phyloP scores from a whole-genome alignment of 257 asterid species.

The Nicotiana attenuata region DNA sequence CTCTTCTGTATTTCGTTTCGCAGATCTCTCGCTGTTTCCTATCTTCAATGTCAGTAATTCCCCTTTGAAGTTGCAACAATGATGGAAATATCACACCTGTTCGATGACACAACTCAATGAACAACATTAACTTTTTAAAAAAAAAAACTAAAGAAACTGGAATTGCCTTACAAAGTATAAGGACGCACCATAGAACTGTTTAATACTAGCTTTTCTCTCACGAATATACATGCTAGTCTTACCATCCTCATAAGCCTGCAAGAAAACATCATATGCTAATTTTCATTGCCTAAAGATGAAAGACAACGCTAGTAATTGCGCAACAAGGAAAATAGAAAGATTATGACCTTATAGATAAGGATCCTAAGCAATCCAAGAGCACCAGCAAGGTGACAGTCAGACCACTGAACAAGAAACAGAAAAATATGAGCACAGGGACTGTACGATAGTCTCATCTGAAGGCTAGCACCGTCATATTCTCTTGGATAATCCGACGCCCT shows the following conservation, averaged over 20 bases:
- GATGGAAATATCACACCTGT: slow-evolving; percentile 94
- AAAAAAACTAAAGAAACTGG: neutral
- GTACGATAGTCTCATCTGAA: slow-evolving; percentile 94
- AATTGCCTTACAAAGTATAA: neutral
- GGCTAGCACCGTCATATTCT: slow-evolving; percentile 70
- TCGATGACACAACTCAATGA: neutral
- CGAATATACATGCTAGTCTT: slow-evolving; percentile 67
- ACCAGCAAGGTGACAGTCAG: slow-evolving; percentile 88
- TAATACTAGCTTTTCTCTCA: slow-evolving; percentile 76
- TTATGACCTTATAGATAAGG: slow-evolving; percentile 66
- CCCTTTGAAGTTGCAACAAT: slow-evolving; percentile 69
- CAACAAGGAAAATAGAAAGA: neutral
- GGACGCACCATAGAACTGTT: slow-evolving; percentile 80
- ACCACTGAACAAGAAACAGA: slow-evolving; percentile 86
- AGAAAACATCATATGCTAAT: slow-evolving; percentile 18
- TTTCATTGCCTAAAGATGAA: neutral
- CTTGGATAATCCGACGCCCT: slow-evolving; percentile 83
- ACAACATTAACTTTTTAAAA: neutral
- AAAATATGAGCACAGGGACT: slow-evolving; percentile 87
- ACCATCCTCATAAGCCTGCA: slow-evolving; percentile 85
- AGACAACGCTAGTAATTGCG: neutral
- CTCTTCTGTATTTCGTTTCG: slow-evolving; percentile 45
- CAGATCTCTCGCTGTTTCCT: slow-evolving; percentile 74
- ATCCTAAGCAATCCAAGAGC: slow-evolving; percentile 79
- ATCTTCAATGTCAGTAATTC: slow-evolving; percentile 74